A percentile compares a stretch with the other conserved stretches of the same genome.
Evolutionary conservation across 495 filamentous ascomycete genomes (phyloP).

Genomic region (Daldinia concentrica): DNA sequence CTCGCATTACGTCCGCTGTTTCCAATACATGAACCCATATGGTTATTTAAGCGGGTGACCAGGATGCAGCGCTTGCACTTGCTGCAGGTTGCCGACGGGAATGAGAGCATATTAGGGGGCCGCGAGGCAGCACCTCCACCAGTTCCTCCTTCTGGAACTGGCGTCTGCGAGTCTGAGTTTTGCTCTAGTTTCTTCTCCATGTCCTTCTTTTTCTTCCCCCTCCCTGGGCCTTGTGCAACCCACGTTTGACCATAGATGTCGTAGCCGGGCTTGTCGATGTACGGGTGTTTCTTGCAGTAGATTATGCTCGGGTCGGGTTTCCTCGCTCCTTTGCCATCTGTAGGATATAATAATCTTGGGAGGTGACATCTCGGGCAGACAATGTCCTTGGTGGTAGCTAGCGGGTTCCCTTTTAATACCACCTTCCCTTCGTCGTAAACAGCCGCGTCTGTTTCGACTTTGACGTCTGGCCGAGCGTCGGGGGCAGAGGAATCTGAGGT

Average conservation of each 20-base stretch:
- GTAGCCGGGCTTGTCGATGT: constrained; percentile 74
- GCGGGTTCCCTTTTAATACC: constrained; percentile 76
- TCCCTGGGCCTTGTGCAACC: constrained; percentile 60
- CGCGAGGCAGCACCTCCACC: constrained; percentile 52
- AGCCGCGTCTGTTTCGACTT: constrained; percentile 75
- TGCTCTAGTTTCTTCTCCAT: constrained; percentile 64
- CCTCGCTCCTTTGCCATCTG: constrained; percentile 66
- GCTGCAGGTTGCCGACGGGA: constrained; percentile 67
- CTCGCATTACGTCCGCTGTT: constrained; percentile 75
- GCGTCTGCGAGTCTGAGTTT: constrained; percentile 60
- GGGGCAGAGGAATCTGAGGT: constrained; percentile 55
- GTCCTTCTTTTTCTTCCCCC: constrained; percentile 69
- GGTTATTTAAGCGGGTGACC: constrained; percentile 70
- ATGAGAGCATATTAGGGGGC: constrained; percentile 65
- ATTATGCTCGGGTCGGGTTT: constrained; percentile 68
- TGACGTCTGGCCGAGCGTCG: constrained; percentile 56
- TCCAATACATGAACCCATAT: constrained; percentile 83
- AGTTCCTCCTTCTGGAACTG: constrained; percentile 55
- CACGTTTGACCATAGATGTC: constrained; percentile 87
- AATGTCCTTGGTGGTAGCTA: constrained; percentile 76
- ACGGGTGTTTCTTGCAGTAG: constrained; percentile 82
- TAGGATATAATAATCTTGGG: constrained; percentile 70
- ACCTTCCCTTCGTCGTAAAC: constrained; percentile 77
- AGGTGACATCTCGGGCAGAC: constrained; percentile 72
- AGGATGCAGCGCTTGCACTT: constrained; percentile 65